Evolutionary conservation across 306 rosid species (phyloP), one percentile per base, ranked within the genome.

Genomic region (Hippophae gyantsensis): DNA sequence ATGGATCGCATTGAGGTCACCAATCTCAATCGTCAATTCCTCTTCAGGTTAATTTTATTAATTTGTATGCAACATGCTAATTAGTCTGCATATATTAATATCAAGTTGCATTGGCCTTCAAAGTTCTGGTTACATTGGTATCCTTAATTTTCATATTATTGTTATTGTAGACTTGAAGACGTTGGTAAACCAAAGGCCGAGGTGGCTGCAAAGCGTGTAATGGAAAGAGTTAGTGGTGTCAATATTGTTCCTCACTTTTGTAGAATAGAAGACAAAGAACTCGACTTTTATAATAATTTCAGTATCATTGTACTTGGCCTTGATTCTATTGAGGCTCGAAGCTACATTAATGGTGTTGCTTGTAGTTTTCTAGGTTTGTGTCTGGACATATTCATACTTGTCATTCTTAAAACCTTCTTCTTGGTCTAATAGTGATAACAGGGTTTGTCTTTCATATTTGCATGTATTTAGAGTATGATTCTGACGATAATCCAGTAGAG

Each of bases 271-370:
- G 98, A 92, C 56, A 92, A 92, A 66, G 86, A 83, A 25, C 84
- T 88, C 51, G 75, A 72, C 2, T 92, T 92, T 69, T 92, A 81
- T 69, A 88, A 76, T 51, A 78, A 87, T 59, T 90, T 92, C 72
- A 83, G 54, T 70, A 88, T 88, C 43, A 86, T 88, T 51, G 95
- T 87, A 42, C 99, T 88, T 44, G 96, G 99, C 60, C 95, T 92
- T 45, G 99, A 92, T 79, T 92, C 99, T 9, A 78, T 92, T 59
- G 99, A 92, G 77, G 99, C 99, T 7, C 92, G 96, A 43, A 88
- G 96, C 77, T 92, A 92, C 67, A 90, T 92, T 60, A 92, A 92
- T 54, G 63, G 79, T 10, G 96, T 92, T 50, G 96, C 95, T 66
- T 92, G 99, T 81, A 74, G 96, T 64, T 92, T 88, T 78, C 86